A percentile compares a stretch with the other conserved stretches of the same genome.
Conservation (phyloP, 495 filamentous ascomycete genomes). For the Penicillium coprophilum region DNA sequence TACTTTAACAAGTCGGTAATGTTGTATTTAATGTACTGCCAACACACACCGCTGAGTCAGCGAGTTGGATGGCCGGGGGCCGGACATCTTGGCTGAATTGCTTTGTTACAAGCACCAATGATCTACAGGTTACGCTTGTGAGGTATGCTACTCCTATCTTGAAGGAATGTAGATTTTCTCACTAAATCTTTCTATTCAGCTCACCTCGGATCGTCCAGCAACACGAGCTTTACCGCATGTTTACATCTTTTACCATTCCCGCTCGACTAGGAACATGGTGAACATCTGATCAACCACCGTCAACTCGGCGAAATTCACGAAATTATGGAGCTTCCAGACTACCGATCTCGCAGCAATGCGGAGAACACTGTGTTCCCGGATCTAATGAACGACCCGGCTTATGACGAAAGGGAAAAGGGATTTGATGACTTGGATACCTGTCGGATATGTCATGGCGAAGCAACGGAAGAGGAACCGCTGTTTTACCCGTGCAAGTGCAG, state of each 20-base stretch:
- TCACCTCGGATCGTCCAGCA: background rate
- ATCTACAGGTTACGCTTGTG: background rate
- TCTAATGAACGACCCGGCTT: constrained; percentile 66
- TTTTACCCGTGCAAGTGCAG: constrained; percentile 99
- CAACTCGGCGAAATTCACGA: constrained; percentile 19
- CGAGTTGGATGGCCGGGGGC: background rate
- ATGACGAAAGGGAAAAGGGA: constrained; percentile 43
- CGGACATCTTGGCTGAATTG: constrained; percentile 2
- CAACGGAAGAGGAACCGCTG: constrained; percentile 76
- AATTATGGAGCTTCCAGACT: constrained; percentile 32
- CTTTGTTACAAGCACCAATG: constrained; percentile 7
- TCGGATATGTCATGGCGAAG: constrained; percentile 92
- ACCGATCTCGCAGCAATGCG: constrained; percentile 18
- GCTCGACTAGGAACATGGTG: constrained; percentile 19
- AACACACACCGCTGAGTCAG: constrained; percentile 1
- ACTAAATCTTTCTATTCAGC: background rate
- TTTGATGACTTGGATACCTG: constrained; percentile 71
- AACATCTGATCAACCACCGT: constrained; percentile 28
- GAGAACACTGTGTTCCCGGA: constrained; percentile 46
- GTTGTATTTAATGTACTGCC: background rate
- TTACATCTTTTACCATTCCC: background rate
- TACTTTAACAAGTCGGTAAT: too few relatives aligned
- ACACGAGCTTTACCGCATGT: constrained; percentile 4
- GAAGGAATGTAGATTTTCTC: background rate
- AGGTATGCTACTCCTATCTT: constrained; percentile 2